These are phyloP conservation scores for Juncus inflexus DNA, from an alignment of 176 grass and related monocot species.

Conservation along the genomic window DNA sequence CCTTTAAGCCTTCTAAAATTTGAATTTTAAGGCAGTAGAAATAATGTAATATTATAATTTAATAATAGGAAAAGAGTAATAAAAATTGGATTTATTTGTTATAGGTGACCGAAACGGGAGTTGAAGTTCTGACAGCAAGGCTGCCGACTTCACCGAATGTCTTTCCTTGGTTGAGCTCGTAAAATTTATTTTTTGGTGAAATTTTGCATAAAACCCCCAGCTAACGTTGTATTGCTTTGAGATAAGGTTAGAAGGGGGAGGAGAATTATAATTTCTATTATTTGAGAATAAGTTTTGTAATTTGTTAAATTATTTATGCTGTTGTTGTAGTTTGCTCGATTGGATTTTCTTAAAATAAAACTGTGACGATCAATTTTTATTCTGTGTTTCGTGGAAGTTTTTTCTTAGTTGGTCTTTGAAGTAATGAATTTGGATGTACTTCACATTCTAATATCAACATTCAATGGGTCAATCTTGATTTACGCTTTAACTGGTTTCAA, in stretches of 20 bases:
- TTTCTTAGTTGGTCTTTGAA: no score
- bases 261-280: neutral
- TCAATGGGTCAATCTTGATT: no score
- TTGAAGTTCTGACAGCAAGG: slow-evolving; percentile 78
- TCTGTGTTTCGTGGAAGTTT: no score
- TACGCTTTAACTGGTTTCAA: no score
- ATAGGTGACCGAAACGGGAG: slow-evolving; percentile 86
- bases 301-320: neutral
- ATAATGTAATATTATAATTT: no score
- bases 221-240: neutral
- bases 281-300: neutral
- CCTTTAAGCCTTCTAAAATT: slow-evolving; percentile 3
- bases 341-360: neutral
- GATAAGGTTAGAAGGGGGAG: neutral
- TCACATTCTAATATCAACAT: no score
- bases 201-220: neutral
- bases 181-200: slow-evolving; percentile 4
- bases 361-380: slow-evolving; percentile 4
- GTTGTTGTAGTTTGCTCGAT: slow-evolving; percentile 19
- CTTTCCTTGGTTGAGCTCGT: slow-evolving; percentile 77
- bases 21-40: neutral
- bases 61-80: no score
- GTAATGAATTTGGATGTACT: no score
- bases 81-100: neutral
- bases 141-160: slow-evolving; percentile 75